Evolutionary conservation across 805 yeast genomes (phyloP).

Genomic region (Lachancea mirantina): DNA sequence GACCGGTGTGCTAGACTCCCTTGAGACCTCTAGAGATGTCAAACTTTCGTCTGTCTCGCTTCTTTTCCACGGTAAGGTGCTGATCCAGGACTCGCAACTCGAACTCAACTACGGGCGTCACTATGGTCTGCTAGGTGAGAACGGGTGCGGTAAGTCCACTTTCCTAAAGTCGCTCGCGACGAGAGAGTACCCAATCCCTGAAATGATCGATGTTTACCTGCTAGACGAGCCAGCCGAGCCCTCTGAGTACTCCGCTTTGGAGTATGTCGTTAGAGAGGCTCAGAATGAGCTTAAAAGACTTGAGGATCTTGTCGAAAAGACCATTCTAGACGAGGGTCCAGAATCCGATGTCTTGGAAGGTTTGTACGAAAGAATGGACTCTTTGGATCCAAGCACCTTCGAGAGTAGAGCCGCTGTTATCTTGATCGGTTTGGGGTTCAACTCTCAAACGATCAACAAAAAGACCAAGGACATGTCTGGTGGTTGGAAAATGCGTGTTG

Average conservation of each 20-base stretch:
- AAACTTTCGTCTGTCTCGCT: constrained; percentile 85
- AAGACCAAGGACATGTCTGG: constrained; percentile 99
- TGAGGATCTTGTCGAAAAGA: constrained; percentile 85
- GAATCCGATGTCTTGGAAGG: constrained; percentile 81
- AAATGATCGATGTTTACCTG: constrained; percentile 80
- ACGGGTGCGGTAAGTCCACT: constrained; percentile 98
- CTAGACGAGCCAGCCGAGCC: constrained; percentile 98
- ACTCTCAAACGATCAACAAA: constrained; percentile 76
- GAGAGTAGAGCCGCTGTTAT: constrained; percentile 95
- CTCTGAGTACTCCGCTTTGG: constrained; percentile 83
- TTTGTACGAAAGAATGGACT: constrained; percentile 90
- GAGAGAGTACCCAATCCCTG: constrained; percentile 93
- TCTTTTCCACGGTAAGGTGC: constrained; percentile 94
- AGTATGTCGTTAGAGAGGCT: constrained; percentile 95
- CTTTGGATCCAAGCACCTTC: constrained; percentile 91
- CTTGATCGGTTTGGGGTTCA: constrained; percentile 95
- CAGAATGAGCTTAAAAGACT: constrained; percentile 84
- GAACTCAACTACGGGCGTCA: constrained; percentile 97
- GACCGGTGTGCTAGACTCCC: constrained; percentile 90
- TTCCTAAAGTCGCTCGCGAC: constrained; percentile 90
- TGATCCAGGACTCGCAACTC: constrained; percentile 83
- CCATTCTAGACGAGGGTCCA: constrained; percentile 87
- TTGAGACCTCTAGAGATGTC: constrained; percentile 87
- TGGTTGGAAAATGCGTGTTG: constrained; percentile 99
- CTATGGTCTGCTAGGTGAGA: constrained; percentile 95